Conservation (phyloP, 352 stramenopile species). For the Albugo candida region DNA sequence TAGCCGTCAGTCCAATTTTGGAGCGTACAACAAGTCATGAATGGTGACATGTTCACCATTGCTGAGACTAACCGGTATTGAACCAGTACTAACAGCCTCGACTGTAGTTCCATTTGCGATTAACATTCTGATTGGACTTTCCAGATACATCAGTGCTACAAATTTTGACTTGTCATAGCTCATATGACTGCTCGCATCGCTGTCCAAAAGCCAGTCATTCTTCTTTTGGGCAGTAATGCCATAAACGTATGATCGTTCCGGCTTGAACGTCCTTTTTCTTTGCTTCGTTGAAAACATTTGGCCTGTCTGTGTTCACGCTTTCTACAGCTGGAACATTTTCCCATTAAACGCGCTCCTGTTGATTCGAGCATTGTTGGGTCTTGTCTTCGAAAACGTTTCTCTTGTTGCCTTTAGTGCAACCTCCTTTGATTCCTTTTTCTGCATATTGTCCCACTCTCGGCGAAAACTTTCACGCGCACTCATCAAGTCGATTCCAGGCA, state of each 20-base stretch:
- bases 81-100: background rate
- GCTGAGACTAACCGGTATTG: background rate
- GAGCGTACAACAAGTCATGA: background rate
- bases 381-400: background rate
- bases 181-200: conserved; percentile 6
- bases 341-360: conserved; percentile 1
- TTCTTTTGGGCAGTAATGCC: too few relatives aligned
- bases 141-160: background rate
- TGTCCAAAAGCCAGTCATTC: conserved; percentile 2
- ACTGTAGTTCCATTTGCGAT: too few relatives aligned
- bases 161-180: background rate
- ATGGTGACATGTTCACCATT: background rate
- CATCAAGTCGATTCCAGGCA: background rate
- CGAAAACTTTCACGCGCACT: background rate
- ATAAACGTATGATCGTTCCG: too few relatives aligned
- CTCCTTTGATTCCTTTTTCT: background rate
- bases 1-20: background rate
- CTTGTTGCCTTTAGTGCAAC: background rate
- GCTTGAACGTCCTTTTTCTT: too few relatives aligned
- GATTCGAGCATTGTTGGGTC: background rate
- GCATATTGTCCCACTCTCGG: background rate
- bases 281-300: background rate
- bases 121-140: too few relatives aligned
- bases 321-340: conserved; percentile 1
- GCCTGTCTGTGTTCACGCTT: conserved; percentile 1